Conservation (phyloP, 2,329 filamentous ascomycete species). For the Exophiala calicioides region DNA sequence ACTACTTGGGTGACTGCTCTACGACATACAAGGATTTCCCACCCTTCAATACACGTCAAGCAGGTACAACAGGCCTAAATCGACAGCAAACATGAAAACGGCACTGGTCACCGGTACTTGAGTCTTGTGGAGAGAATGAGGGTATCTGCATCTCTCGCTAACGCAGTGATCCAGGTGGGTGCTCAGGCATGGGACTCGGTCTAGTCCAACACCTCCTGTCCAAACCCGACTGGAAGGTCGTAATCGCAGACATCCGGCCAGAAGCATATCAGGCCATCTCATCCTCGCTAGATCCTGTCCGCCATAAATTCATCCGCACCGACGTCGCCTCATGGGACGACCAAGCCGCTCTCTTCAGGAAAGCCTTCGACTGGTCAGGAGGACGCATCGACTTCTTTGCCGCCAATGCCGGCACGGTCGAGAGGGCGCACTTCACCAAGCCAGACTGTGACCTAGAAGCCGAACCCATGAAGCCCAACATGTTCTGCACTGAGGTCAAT, state of each 20-base stretch:
- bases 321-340: slow-evolving; percentile 55
- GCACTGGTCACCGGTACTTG: too few relatives aligned
- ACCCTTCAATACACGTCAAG: too few relatives aligned
- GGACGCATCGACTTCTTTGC: slow-evolving; percentile 51
- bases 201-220: slow-evolving; percentile 55
- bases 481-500: slow-evolving; percentile 39
- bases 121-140: too few relatives aligned
- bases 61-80: too few relatives aligned
- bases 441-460: slow-evolving; percentile 32
- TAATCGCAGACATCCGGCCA: slow-evolving; percentile 55
- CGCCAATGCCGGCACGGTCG: slow-evolving; percentile 58
- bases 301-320: slow-evolving; percentile 43
- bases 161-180: slow-evolving; percentile 57
- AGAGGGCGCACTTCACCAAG: slow-evolving; percentile 35
- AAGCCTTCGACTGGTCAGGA: slow-evolving; percentile 44
- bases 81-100: too few relatives aligned
- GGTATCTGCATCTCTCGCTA: too few relatives aligned
- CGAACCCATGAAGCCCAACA: too few relatives aligned
- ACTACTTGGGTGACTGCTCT: too few relatives aligned
- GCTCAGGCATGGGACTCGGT: slow-evolving; percentile 62
- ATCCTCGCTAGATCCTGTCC: slow-evolving; percentile 12
- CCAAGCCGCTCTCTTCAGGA: slow-evolving; percentile 54
- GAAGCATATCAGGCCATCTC: slow-evolving; percentile 18
- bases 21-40: too few relatives aligned
- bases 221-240: slow-evolving; percentile 48